Evolutionary conservation across 441 rosid genomes (phyloP).

Genomic region (Bocquillonia castaneifolia): DNA sequence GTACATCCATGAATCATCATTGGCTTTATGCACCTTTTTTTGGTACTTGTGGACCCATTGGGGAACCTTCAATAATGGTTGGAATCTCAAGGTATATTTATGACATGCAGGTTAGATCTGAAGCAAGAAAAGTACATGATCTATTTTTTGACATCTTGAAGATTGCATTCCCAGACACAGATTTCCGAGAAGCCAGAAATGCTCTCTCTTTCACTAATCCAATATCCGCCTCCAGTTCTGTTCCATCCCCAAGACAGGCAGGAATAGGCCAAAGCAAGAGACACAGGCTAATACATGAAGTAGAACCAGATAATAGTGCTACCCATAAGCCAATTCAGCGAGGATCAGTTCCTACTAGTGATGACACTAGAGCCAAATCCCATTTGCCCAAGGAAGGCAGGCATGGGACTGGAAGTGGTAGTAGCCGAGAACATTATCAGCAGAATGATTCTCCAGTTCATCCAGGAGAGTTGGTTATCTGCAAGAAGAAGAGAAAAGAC

Average conservation of each 20-base stretch:
- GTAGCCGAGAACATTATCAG: constrained; percentile 45
- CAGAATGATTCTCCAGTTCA: constrained; percentile 69
- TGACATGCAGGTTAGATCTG: constrained; percentile 73
- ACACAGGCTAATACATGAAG: constrained; percentile 54
- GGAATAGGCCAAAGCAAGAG: constrained; percentile 60
- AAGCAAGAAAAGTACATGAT: constrained; percentile 95
- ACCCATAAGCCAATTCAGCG: constrained; percentile 53
- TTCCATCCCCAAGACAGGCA: constrained; percentile 51
- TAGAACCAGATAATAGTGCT: constrained; percentile 50
- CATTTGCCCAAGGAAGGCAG: constrained; percentile 69
- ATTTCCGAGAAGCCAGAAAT: constrained; percentile 76
- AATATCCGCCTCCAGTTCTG: constrained; percentile 39
- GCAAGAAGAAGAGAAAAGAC: constrained; percentile 99
- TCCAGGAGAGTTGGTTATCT: constrained; percentile 90
- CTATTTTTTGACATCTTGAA: constrained; percentile 92
- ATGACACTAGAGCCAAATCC: constrained; percentile 66
- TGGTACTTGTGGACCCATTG: not conserved
- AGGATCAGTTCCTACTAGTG: constrained; percentile 36
- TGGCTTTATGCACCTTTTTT: not conserved
- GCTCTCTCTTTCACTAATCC: constrained; percentile 67
- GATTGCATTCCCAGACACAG: constrained; percentile 85
- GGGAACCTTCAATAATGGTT: not conserved
- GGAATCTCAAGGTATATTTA: constrained; percentile 20
- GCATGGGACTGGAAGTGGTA: constrained; percentile 47
- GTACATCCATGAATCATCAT: not conserved